Evolutionary conservation across 2,329 filamentous ascomycete genomes (phyloP).

Genomic region (Ophiocordyceps camponoti-rufipedis): DNA sequence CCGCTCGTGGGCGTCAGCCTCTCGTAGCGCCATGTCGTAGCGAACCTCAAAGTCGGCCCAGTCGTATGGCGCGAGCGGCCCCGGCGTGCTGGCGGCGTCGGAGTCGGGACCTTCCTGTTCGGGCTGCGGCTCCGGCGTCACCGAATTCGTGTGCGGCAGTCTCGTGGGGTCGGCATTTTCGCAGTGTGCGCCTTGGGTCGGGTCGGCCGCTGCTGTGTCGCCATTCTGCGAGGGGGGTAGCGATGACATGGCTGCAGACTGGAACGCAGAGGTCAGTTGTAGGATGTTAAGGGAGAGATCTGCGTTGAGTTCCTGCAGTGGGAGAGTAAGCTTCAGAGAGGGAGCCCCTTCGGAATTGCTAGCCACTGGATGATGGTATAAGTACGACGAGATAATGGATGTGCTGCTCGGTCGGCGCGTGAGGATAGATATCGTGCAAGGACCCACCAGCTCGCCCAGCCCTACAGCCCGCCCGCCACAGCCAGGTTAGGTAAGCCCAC

Average conservation of each 20-base stretch:
- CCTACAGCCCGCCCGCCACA: too few species aligned
- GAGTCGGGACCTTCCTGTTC: conserved; percentile 13
- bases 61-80: conserved; percentile 40
- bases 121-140: conserved; percentile 20
- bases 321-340: too few species aligned
- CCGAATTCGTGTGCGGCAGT: conserved; percentile 7
- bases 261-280: background rate
- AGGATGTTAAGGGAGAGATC: too few species aligned
- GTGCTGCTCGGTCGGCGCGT: too few species aligned
- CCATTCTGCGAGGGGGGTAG: conserved; percentile 2
- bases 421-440: too few species aligned
- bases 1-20: conserved; percentile 45
- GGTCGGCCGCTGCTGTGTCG: background rate
- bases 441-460: too few species aligned
- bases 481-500: too few species aligned
- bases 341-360: too few species aligned
- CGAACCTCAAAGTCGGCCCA: conserved; percentile 60
- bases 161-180: conserved; percentile 5
- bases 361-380: too few species aligned
- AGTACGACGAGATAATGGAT: too few species aligned
- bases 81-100: conserved; percentile 19
- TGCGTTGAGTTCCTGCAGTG: too few species aligned
- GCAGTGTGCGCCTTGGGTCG: background rate
- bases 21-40: conserved; percentile 47
- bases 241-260: conserved; percentile 4